Percentiles rank a stretch among this genome's conserved stretches.
These are phyloP conservation scores for Thinopyrum elongatum DNA, from an alignment of 176 grass and related monocot genomes.

Conservation along the genomic window DNA sequence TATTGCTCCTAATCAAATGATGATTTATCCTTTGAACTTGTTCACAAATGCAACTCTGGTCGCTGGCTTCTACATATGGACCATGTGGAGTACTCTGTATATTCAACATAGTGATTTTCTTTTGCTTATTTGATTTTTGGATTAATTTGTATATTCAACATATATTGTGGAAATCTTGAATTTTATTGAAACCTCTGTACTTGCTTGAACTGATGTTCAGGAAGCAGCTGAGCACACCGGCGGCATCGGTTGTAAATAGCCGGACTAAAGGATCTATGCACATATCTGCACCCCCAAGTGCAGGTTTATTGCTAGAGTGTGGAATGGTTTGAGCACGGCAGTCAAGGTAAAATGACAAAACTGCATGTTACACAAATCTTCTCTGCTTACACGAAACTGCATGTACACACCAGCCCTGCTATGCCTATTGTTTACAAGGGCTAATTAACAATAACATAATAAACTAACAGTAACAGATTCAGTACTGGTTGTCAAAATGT, in stretches of 20 bases:
- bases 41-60: slow-evolving; percentile 1
- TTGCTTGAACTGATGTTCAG: slow-evolving; percentile 35
- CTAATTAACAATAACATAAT: no score
- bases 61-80: not conserved
- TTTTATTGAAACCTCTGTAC: slow-evolving; percentile 25
- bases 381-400: no score
- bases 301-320: not conserved
- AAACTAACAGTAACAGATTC: no score
- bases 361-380: no score
- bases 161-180: not conserved
- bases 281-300: slow-evolving; percentile 29
- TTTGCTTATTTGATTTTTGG: not conserved
- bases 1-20: not conserved
- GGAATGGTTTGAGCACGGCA: not conserved
- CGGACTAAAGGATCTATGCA: not conserved
- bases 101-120: not conserved
- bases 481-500: no score
- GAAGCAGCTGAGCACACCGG: slow-evolving; percentile 33
- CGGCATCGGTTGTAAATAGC: slow-evolving; percentile 11
- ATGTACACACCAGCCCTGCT: no score
- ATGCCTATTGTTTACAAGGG: no score
- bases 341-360: slow-evolving; percentile 28
- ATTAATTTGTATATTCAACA: not conserved
- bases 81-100: not conserved
- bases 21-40: not conserved